Evolutionary conservation across 495 filamentous ascomycete genomes (phyloP).

Genomic region (Penicillium herquei): DNA sequence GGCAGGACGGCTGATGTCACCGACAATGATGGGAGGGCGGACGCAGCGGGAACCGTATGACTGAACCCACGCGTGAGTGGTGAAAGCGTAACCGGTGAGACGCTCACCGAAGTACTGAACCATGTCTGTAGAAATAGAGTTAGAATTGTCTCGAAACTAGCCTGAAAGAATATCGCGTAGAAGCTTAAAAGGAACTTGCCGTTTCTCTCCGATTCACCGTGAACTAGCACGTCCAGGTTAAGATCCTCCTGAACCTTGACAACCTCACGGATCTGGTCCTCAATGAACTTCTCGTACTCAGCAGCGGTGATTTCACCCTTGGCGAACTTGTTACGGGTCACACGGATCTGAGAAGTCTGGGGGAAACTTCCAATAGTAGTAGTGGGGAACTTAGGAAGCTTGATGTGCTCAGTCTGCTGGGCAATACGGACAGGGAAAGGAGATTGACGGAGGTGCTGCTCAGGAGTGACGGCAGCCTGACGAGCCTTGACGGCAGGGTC

Average conservation of each 20-base stretch:
- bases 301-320: constrained; percentile 91
- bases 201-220: too few species aligned
- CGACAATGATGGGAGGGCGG: constrained; percentile 95
- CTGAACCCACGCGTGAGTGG: constrained; percentile 98
- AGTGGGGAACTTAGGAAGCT: constrained; percentile 94
- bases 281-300: constrained; percentile 97
- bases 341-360: constrained; percentile 96
- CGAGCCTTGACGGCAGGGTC: constrained; percentile 94
- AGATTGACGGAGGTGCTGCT: constrained; percentile 89
- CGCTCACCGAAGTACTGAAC: constrained; percentile 99
- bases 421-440: constrained; percentile 78
- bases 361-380: constrained; percentile 99
- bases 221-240: constrained; percentile 91
- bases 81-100: constrained; percentile 95
- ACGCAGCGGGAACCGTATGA: constrained; percentile 97
- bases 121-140: too few species aligned
- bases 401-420: constrained; percentile 81
- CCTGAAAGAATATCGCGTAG: too few species aligned
- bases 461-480: constrained; percentile 77
- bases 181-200: too few species aligned
- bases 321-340: constrained; percentile 94
- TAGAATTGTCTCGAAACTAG: too few species aligned
- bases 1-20: constrained; percentile 91
- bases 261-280: constrained; percentile 92
- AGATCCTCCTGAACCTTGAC: constrained; percentile 98